Evolutionary conservation across 768 basidiomycete species (phyloP), one percentile per base, ranked within the genome.

Genomic region (Krasilnikovozyma curviuscula): DNA sequence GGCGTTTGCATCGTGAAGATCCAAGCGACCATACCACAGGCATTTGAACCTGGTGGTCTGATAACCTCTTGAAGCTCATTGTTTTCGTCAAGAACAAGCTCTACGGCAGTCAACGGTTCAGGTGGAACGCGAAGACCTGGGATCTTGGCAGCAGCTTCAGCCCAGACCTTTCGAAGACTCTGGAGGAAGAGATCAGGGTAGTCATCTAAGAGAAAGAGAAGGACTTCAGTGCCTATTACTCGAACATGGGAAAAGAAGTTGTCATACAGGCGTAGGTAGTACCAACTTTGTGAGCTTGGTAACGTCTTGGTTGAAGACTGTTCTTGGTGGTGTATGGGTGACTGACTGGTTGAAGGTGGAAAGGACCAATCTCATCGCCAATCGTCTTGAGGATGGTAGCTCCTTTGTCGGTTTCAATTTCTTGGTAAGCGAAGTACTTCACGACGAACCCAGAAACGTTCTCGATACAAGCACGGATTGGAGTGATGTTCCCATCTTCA

Each of bases 151-250:
- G 59, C 53, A 21, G 63, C 57, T 27, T 57, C 58, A 54, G 73
- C 68, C 93, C 93, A 98, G 53, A 86, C 73, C 59, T 88, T 85
- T 60, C 86, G 82, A 51, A 97, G 70, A 7, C 91, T 88, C 69
- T 97, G 97, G 32, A 88, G 80, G 73, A 97, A 98, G 54, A 98
- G 76, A 59, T 93, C 93, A 34, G 93, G 93, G 79, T 97, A 98
- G 67, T 97, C 93, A 66, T 97, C 49, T 50, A 29, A 16, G 23
- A 47, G 14, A 21, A 25, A 3, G 27, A n/a, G 23, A 30, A 29
- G 39, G 40, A 9, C 14, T 18, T 6, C 5, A 10, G 23, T 4
- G 13, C 16, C 13, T n/a, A 1, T 27, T 21, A 16, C n/a, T 25
- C 10, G 10, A 37, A 25, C 14, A 13, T 30, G 8, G 16, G 12